Evolutionary conservation across 495 filamentous ascomycete species (phyloP).

Genomic region (Aspergillus baeticus): DNA sequence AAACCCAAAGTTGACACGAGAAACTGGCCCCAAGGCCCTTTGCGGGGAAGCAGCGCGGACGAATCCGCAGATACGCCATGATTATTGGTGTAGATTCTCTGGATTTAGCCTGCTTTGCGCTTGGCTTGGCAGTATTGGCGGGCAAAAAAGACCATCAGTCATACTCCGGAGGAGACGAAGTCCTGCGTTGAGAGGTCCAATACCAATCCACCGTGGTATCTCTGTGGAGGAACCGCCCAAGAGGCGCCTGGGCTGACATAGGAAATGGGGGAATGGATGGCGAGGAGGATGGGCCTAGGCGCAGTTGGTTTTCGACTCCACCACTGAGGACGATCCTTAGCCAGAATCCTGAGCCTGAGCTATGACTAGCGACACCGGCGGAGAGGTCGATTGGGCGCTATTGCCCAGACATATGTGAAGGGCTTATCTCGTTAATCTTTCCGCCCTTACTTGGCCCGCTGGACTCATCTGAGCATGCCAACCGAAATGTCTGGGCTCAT

Average conservation of each 20-base stretch:
- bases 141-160: neutral
- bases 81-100: slow-evolving; percentile 16
- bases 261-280: neutral
- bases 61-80: neutral
- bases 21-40: neutral
- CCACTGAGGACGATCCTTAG: neutral
- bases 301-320: neutral
- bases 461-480: no score
- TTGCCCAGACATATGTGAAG: neutral
- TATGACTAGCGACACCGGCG: neutral
- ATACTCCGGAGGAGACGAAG: neutral
- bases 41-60: slow-evolving; percentile 8
- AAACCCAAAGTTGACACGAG: neutral
- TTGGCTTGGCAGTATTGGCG: slow-evolving; percentile 14
- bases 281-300: neutral
- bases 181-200: neutral
- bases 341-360: neutral
- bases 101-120: slow-evolving; percentile 6
- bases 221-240: neutral
- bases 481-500: no score
- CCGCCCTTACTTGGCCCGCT: neutral
- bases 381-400: neutral
- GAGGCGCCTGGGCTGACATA: neutral
- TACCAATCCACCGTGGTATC: neutral
- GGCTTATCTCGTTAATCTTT: slow-evolving; percentile 3